Percentiles rank a stretch among this genome's conserved stretches.
Evolutionary conservation across 2,329 filamentous ascomycete species (phyloP).

Genomic region (Aspergillus phoenicis): DNA sequence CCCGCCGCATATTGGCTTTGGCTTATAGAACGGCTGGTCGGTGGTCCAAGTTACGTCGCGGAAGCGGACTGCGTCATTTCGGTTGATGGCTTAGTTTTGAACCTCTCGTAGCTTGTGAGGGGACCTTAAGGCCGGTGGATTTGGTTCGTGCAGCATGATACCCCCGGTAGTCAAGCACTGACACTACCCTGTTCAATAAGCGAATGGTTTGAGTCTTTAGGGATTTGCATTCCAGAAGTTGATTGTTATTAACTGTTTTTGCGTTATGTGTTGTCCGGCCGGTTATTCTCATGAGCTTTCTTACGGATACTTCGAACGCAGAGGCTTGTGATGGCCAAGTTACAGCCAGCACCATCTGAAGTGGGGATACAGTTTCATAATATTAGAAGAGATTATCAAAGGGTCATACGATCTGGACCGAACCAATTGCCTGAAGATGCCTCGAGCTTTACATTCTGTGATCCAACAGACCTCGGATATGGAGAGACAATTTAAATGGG

Average conservation of each 20-base stretch:
- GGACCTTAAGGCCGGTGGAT: neutral
- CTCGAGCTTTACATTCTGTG: too few relatives aligned
- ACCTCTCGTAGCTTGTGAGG: neutral
- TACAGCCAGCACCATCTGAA: too few relatives aligned
- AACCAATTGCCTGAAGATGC: neutral
- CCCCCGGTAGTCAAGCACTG: neutral
- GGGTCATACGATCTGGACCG: neutral
- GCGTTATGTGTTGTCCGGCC: too few relatives aligned
- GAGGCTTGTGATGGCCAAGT: too few relatives aligned
- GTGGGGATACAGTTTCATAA: too few relatives aligned
- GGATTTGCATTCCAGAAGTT: too few relatives aligned
- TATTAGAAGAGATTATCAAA: too few relatives aligned
- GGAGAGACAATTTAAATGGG: too few relatives aligned
- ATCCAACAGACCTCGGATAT: too few relatives aligned
- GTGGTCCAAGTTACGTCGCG: neutral
- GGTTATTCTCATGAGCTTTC: too few relatives aligned
- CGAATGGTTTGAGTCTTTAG: neutral
- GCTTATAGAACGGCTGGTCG: neutral
- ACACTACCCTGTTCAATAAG: neutral
- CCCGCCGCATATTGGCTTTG: neutral
- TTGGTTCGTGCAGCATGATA: slow-evolving; percentile 10
- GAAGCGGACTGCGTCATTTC: neutral
- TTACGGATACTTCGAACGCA: too few relatives aligned
- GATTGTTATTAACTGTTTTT: neutral
- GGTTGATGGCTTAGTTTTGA: neutral